These are phyloP conservation scores for Ustilago trichophora DNA, from an alignment of 1,284 basidiomycete species.

Conservation along the genomic window DNA sequence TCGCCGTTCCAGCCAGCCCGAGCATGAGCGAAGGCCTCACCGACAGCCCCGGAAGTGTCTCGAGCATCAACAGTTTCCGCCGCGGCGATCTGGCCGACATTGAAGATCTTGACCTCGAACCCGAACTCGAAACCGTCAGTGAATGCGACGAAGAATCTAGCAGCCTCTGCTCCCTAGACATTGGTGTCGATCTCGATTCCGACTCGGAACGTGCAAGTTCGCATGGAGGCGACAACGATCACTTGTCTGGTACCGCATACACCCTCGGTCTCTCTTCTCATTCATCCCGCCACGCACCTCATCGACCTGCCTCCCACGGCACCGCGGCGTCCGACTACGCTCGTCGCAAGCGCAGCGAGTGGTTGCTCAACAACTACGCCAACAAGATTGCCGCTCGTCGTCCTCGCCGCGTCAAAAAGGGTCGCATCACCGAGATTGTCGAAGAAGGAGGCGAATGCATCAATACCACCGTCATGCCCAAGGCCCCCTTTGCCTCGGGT, in stretches of 20 bases:
- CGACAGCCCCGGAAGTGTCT: slow-evolving; percentile 57
- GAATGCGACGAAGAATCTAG: slow-evolving; percentile 59
- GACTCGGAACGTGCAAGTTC: slow-evolving; percentile 47
- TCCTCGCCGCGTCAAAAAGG: slow-evolving; percentile 49
- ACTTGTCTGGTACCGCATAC: slow-evolving; percentile 10
- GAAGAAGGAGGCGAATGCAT: slow-evolving; percentile 55
- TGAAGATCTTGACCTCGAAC: slow-evolving; percentile 61
- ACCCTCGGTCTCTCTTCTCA: slow-evolving; percentile 12
- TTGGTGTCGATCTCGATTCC: slow-evolving; percentile 46
- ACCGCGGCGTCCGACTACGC: slow-evolving; percentile 46
- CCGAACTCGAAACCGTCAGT: slow-evolving; percentile 60
- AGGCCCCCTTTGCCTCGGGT: slow-evolving; percentile 13
- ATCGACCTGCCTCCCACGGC: slow-evolving; percentile 20
- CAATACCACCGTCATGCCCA: slow-evolving; percentile 49
- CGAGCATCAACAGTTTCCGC: slow-evolving; percentile 55
- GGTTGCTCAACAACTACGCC: slow-evolving; percentile 49
- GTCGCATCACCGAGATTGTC: slow-evolving; percentile 59
- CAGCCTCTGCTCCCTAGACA: slow-evolving; percentile 51
- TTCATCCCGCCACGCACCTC: slow-evolving; percentile 11
- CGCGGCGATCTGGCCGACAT: slow-evolving; percentile 62
- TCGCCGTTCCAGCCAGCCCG: slow-evolving; percentile 37
- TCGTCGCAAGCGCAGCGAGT: slow-evolving; percentile 49
- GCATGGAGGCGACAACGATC: slow-evolving; percentile 33
- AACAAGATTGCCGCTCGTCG: slow-evolving; percentile 46
- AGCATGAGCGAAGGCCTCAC: slow-evolving; percentile 51